Base-by-base conservation (phyloP, 2,329 filamentous ascomycete genomes). In the Claviceps sp. region DNA sequence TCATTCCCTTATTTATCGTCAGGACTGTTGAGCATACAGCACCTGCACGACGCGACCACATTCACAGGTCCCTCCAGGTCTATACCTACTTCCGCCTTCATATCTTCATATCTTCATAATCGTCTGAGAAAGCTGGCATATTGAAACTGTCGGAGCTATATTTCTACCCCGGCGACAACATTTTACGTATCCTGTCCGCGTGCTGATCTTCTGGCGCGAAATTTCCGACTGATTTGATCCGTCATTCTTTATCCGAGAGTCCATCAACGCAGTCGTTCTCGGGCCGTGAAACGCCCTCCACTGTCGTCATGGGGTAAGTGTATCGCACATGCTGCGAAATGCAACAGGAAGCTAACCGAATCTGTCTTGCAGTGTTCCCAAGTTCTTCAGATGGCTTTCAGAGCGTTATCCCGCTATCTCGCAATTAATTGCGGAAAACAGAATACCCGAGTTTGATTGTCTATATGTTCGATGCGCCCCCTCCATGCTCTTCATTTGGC, bases 371-470 rank as follows among this genome's bases (percentile, higher is more conserved):
- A 79, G 79, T 77, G 78, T 82, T 58, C 86, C 86, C 66, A 95
- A 95, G 67, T 95, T 95, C 76, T 95, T 95, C 75, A 80, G 93
- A 79, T 98, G 94, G 93, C 86, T 98, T 77, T 96, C 90, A 54
- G 94, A 98, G 80, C 85, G 94, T 61, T 98, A 98, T 79, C 93
- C 93, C 52, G 83, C 93, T 56, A 98, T 98, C 68, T 98, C 93
- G 50, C 91, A 97, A 76, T 77, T 98, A 62, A 98, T 98, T 65
- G 89, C 91, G 51, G 93, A 98, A 74, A 98, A 96, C 70, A 86
- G 93, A 62, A 98, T 98, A 69, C 93, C 93, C 57, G 94, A 98
- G 70, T 98, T 98, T 71, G 93, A 98, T 70, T 93, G 88, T 70
- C 82, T 98, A 55, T 98, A 98, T 71, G 82, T 85, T 66, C 63